Conservation (phyloP, 2,329 filamentous ascomycete species). For the Ophiostoma australiae region DNA sequence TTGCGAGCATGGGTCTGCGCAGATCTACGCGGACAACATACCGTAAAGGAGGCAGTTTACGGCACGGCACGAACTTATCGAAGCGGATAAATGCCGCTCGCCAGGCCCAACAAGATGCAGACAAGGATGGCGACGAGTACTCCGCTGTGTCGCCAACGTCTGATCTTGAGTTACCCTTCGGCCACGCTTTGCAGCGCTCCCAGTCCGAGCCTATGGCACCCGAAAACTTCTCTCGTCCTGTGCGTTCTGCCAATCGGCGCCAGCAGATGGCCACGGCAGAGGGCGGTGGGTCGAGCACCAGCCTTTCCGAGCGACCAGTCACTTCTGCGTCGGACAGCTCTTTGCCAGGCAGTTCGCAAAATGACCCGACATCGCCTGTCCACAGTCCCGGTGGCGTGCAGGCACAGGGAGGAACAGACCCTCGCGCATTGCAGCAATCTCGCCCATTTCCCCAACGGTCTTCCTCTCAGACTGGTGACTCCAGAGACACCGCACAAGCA, state of each 20-base stretch:
- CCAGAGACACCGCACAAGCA: slow-evolving; percentile 37
- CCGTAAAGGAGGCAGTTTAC: slow-evolving; percentile 75
- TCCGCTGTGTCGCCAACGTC: slow-evolving; percentile 37
- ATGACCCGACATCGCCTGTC: not conserved
- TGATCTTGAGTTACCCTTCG: slow-evolving; percentile 44
- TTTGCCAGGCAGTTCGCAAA: not conserved
- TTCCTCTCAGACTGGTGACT: slow-evolving; percentile 49
- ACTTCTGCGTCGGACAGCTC: not conserved
- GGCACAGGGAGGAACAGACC: slow-evolving; percentile 3
- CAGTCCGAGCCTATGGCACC: slow-evolving; percentile 63
- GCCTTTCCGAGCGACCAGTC: not conserved
- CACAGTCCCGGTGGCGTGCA: not conserved
- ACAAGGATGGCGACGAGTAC: slow-evolving; percentile 44
- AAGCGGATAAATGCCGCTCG: slow-evolving; percentile 62
- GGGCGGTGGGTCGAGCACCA: not conserved
- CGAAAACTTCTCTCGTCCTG: slow-evolving; percentile 37
- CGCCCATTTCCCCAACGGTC: slow-evolving; percentile 49
- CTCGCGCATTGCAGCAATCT: slow-evolving; percentile 25
- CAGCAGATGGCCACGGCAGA: not conserved
- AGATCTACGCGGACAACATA: slow-evolving; percentile 91
- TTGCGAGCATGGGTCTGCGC: slow-evolving; percentile 70
- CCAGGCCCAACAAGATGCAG: slow-evolving; percentile 57
- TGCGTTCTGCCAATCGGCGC: not conserved
- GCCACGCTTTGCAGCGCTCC: slow-evolving; percentile 54
- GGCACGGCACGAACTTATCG: slow-evolving; percentile 70